Conservation (phyloP, 1,139 yeast genomes). For the Scheffersomyces quercinus region DNA sequence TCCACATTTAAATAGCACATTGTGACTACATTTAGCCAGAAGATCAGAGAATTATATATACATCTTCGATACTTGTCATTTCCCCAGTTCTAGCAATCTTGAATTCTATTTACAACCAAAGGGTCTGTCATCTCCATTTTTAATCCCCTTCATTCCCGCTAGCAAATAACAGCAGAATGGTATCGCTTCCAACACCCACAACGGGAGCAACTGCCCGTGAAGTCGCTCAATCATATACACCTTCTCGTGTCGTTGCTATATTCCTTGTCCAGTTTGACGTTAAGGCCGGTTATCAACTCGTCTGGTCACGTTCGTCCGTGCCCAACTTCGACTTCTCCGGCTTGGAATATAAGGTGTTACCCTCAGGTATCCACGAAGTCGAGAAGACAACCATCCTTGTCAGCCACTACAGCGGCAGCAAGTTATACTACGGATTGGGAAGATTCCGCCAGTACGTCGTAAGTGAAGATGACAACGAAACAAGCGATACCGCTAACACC, state of each 20-base stretch:
- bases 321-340: constrained; percentile 29
- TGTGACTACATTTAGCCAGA: too few species aligned
- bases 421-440: constrained; percentile 39
- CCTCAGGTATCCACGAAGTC: constrained; percentile 79
- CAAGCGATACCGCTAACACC: background rate
- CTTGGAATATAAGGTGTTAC: constrained; percentile 73
- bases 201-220: too few species aligned
- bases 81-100: too few species aligned
- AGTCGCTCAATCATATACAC: constrained; percentile 7
- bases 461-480: constrained; percentile 10
- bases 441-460: constrained; percentile 32
- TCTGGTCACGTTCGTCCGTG: constrained; percentile 47
- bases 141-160: too few species aligned
- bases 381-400: constrained; percentile 46
- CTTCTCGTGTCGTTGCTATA: constrained; percentile 45
- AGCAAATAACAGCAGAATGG: too few species aligned
- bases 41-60: too few species aligned
- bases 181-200: too few species aligned
- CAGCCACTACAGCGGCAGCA: constrained; percentile 28
- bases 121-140: too few species aligned
- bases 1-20: too few species aligned
- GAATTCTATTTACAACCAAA: too few species aligned
- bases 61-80: too few species aligned
- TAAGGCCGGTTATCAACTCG: constrained; percentile 58
- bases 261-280: constrained; percentile 67